Evolutionary conservation across 768 basidiomycete genomes (phyloP).

Genomic region (Chalciporus piperatus): DNA sequence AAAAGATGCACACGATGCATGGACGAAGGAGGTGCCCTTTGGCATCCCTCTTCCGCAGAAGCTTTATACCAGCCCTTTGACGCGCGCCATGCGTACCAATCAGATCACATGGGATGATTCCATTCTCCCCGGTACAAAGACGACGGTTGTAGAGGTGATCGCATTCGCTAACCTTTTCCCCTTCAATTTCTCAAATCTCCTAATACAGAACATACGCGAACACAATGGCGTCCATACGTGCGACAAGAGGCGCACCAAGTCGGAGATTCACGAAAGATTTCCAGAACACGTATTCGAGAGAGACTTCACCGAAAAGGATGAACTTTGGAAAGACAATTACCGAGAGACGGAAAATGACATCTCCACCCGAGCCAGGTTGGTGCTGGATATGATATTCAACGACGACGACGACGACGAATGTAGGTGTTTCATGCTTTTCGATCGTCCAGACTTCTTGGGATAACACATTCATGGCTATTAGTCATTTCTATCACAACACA

Average conservation of each 20-base stretch:
- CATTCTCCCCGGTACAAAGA: constrained; percentile 26
- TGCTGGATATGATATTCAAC: constrained; percentile 56
- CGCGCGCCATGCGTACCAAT: constrained; percentile 58
- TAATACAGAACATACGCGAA: constrained; percentile 60
- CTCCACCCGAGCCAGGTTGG: constrained; percentile 44
- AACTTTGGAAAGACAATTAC: constrained; percentile 45
- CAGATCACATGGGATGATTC: constrained; percentile 48
- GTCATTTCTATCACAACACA: constrained; percentile 69
- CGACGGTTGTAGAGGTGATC: constrained; percentile 56
- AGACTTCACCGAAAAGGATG: constrained; percentile 59
- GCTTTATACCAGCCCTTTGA: constrained; percentile 46
- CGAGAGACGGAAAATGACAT: constrained; percentile 29
- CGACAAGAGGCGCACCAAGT: constrained; percentile 55
- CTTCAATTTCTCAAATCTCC: not conserved
- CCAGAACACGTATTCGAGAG: constrained; percentile 52
- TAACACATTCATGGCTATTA: constrained; percentile 19
- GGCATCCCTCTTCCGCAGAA: constrained; percentile 20
- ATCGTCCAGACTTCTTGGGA: not conserved
- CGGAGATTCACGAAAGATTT: constrained; percentile 39
- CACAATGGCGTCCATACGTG: constrained; percentile 66
- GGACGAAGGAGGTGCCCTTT: constrained; percentile 12
- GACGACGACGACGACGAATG: constrained; percentile 43
- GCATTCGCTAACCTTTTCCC: not conserved
- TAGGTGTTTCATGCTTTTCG: constrained; percentile 28
- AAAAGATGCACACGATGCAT: constrained; percentile 14